Evolutionary conservation across 2,329 filamentous ascomycete species (phyloP).

Genomic region (Colletotrichum acutatum): DNA sequence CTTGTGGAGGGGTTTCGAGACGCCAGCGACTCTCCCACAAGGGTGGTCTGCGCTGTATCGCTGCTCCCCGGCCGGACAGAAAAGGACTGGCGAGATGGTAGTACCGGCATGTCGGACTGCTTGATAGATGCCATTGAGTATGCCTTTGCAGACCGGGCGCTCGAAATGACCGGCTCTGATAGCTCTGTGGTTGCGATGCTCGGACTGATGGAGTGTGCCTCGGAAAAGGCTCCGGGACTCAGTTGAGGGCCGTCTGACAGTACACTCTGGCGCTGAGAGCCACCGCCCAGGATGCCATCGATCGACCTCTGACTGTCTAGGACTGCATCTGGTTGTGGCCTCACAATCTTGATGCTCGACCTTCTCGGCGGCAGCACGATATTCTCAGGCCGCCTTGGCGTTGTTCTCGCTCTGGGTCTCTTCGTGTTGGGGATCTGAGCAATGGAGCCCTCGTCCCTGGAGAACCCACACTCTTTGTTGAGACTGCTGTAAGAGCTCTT

Average conservation of each 20-base stretch:
- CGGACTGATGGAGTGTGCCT: conserved; percentile 43
- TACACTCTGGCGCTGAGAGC: conserved; percentile 20
- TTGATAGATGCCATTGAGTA: conserved; percentile 43
- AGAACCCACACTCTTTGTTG: conserved; percentile 6
- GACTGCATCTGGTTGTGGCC: not conserved
- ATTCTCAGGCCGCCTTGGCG: conserved; percentile 19
- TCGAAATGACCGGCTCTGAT: conserved; percentile 45
- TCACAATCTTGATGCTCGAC: conserved; percentile 11
- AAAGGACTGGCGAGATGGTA: conserved; percentile 27
- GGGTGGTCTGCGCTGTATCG: conserved; percentile 24
- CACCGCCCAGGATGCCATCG: conserved; percentile 23
- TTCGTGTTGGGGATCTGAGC: not conserved
- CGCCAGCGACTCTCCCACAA: conserved; percentile 23
- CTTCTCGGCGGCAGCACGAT: conserved; percentile 14
- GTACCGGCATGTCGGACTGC: conserved; percentile 35
- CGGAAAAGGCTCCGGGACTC: conserved; percentile 27
- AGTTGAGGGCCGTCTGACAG: conserved; percentile 21
- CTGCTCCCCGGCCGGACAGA: conserved; percentile 25
- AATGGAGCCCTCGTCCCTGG: not conserved
- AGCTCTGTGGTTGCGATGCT: conserved; percentile 45
- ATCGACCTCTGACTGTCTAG: conserved; percentile 13
- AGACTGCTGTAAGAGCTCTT: conserved; percentile 18
- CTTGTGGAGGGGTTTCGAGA: conserved; percentile 29
- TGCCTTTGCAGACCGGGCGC: conserved; percentile 46
- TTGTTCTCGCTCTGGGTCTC: not conserved